Evolutionary conservation across 75 land plant species (phyloP).

Genomic region (Pseudotsuga menziesii): DNA sequence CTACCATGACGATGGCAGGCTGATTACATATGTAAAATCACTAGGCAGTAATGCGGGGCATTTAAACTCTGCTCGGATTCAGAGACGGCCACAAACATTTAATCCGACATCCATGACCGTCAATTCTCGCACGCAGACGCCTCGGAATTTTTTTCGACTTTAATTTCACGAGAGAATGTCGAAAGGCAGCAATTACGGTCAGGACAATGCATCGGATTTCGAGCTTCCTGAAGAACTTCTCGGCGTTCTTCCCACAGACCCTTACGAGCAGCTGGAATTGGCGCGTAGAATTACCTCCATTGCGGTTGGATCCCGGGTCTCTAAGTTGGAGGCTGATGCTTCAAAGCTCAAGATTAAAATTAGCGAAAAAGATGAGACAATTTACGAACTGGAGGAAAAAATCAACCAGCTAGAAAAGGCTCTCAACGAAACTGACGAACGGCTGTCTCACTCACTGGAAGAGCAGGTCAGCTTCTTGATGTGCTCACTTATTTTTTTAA

Average conservation of each 20-base stretch:
- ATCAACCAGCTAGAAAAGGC: slow-evolving; percentile 47
- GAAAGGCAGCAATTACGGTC: not conserved
- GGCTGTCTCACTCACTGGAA: slow-evolving; percentile 41
- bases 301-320: slow-evolving; percentile 73
- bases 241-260: slow-evolving; percentile 74
- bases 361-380: slow-evolving; percentile 52
- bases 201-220: slow-evolving; percentile 26
- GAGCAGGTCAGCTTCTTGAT: slow-evolving; percentile 51
- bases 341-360: slow-evolving; percentile 42
- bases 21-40: no score
- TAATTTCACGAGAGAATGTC: not conserved
- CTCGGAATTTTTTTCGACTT: no score
- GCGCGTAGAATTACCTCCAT: slow-evolving; percentile 93
- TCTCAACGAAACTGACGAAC: slow-evolving; percentile 44
- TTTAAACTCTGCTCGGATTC: no score
- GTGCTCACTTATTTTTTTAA: not conserved
- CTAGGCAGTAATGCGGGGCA: no score
- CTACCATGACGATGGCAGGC: no score
- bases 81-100: no score
- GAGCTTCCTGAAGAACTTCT: slow-evolving; percentile 70
- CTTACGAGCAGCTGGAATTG: slow-evolving; percentile 95
- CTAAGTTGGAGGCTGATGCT: slow-evolving; percentile 65
- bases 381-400: slow-evolving; percentile 49
- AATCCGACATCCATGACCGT: no score
- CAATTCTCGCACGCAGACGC: no score